phyloP scores from a whole-genome alignment of 768 basidiomycete genomes.

The Russula emetica region DNA sequence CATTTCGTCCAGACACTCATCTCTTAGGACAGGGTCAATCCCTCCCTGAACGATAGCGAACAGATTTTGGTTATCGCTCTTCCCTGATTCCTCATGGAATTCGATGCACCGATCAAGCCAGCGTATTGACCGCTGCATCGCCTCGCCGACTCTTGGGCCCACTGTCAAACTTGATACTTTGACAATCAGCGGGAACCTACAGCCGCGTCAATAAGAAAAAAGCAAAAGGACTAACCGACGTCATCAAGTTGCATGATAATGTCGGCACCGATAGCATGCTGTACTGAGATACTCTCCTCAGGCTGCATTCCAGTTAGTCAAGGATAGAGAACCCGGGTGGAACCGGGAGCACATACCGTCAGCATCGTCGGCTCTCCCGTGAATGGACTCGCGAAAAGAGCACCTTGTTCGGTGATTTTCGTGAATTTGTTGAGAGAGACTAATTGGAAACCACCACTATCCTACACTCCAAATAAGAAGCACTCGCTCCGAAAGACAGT shows the following conservation, averaged over 20 bases:
- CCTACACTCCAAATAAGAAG: constrained; percentile 41
- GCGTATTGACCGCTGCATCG: constrained; percentile 82
- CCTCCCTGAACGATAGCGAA: constrained; percentile 94
- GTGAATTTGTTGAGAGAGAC: constrained; percentile 83
- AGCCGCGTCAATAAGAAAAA: neutral
- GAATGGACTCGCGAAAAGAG: constrained; percentile 79
- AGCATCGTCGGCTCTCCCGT: constrained; percentile 85
- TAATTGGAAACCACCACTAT: constrained; percentile 87
- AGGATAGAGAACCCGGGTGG: neutral
- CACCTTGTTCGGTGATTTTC: constrained; percentile 84
- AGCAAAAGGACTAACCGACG: constrained; percentile 54
- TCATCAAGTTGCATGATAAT: constrained; percentile 96
- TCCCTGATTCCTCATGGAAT: constrained; percentile 65
- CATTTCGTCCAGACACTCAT: constrained; percentile 80
- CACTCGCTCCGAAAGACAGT: constrained; percentile 3
- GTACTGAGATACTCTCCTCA: constrained; percentile 86
- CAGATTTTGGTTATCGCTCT: constrained; percentile 65
- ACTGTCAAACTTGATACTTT: constrained; percentile 66
- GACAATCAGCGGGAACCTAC: constrained; percentile 14
- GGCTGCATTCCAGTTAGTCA: constrained; percentile 45
- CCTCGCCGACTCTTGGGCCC: constrained; percentile 79
- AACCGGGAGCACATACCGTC: constrained; percentile 45
- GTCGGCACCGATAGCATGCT: constrained; percentile 87
- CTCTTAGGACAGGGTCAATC: constrained; percentile 63
- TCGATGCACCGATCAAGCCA: constrained; percentile 89